Evolutionary conservation across 1,139 yeast species (phyloP), one percentile per base, ranked within the genome.

Genomic region (Petasospora fabianii): DNA sequence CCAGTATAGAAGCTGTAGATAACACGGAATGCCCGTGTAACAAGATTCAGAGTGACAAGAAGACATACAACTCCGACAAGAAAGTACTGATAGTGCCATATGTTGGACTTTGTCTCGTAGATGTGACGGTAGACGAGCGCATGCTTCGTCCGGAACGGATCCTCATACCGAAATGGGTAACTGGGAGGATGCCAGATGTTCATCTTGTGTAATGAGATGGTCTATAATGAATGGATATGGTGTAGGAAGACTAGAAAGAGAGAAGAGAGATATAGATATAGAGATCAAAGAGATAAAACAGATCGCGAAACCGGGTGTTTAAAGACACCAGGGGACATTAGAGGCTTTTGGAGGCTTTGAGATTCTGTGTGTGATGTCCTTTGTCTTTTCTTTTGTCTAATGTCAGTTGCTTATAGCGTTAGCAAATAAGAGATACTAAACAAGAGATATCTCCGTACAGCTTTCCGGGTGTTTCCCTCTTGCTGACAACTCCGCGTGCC

Each of bases 121-220:
- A 53, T 51, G 34, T 50, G 55, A 7, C 21, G 16, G 38, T 53
- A 53, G 2, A 33, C 45, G 8, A 44, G 38, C 17, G 36, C 51
- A 13, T 44, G 39, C 24, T 53, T 49, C 14, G 46, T 46, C 8
- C 19, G n/a, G 40, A 53, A 53, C 1, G 57, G 57, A 28, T 51
- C 46, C 5, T 44, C 37, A 19, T 31, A 36, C 16, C 54, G 32
- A 40, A 53, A 53, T 13, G 45, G 48, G 19, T 31, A 36, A 18
- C 30, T 29, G 15, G 34, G 35, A 3, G 43, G 43, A 13, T 30
- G 36, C 43, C 43, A 39, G 14, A 24, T 30, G 34, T 35, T 38
- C 42, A 38, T 38, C 16, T 14, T n/a, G n/a, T n/a, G n/a, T n/a
- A n/a, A n/a, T n/a, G n/a, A n/a, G n/a, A n/a, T n/a, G n/a, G n/a